These are phyloP conservation scores for Themeda triandra DNA, from an alignment of 176 grass and related monocot species.

Conservation along the genomic window DNA sequence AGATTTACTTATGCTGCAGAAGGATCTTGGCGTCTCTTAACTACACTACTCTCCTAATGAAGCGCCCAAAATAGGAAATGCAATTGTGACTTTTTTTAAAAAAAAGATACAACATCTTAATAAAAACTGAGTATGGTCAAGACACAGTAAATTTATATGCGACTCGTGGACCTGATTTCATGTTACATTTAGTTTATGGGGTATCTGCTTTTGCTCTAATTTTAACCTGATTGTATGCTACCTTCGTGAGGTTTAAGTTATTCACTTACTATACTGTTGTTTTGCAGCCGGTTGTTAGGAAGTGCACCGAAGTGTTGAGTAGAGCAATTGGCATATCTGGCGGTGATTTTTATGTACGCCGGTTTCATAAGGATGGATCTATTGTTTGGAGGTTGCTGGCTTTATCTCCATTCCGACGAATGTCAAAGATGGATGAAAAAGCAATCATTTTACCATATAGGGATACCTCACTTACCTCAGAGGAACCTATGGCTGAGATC, in stretches of 20 bases:
- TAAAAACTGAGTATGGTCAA: background rate
- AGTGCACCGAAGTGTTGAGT: slow-evolving; percentile 70
- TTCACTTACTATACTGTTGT: slow-evolving; percentile 25
- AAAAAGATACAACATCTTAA: background rate
- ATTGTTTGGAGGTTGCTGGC: slow-evolving; percentile 73
- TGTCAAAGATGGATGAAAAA: slow-evolving; percentile 45
- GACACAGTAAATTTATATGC: background rate
- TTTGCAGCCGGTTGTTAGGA: slow-evolving; percentile 71
- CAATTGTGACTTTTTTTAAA: background rate
- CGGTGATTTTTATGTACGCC: slow-evolving; percentile 81
- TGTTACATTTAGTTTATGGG: slow-evolving; percentile 4
- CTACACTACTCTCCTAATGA: background rate
- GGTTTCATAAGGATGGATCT: slow-evolving; percentile 81
- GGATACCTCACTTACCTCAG: slow-evolving; percentile 45
- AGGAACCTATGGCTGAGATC: slow-evolving; percentile 84
- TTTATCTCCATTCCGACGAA: slow-evolving; percentile 65
- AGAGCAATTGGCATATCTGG: slow-evolving; percentile 68
- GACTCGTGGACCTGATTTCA: background rate
- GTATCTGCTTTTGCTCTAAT: slow-evolving; percentile 4
- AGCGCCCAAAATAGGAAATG: background rate
- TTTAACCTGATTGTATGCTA: slow-evolving; percentile 13
- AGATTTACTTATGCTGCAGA: background rate
- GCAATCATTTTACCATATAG: slow-evolving; percentile 83
- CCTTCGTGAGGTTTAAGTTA: slow-evolving; percentile 21
- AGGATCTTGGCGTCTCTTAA: background rate